Base-by-base conservation (phyloP, 2,329 filamentous ascomycete species). In the Penicillium griseofulvum region DNA sequence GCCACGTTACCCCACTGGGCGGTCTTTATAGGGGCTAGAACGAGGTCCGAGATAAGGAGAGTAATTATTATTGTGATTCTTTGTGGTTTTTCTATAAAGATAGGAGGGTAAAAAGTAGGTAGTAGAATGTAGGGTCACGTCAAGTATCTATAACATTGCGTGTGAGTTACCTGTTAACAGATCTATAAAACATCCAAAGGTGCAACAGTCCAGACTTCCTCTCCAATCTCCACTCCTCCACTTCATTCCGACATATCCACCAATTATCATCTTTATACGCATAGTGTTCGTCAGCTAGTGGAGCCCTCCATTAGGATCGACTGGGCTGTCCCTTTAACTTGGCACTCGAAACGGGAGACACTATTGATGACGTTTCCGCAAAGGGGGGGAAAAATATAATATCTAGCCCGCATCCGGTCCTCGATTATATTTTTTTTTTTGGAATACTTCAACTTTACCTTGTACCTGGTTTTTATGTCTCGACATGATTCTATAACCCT, bases 201-300 rank as follows among this genome's bases (percentile, higher is more conserved):
- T 51, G 47, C 47, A 19, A 54, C 52, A 45, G 52, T 51, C 52
- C 52, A 54, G 52, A 54, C 47, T 51, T 41, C n/a, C n/a, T 16
- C 7, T 44, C 52, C 52, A 54, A 54, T 54, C 52, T 54, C 52
- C 52, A 54, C 52, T 31, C n/a, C 34, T 45, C 52, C 39, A 50
- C 47, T 28, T 28, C 41, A 39, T 51, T 51, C 47, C 47, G 39
- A 33, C 12, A 29, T 29, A 1, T 38, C 46, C 52, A 17, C 63
- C 60, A 64, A 60, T 65, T 4, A 49, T 26, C 11, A 3, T 14
- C 26, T 6, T 6, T 24, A 33, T 2, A 24, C 26, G 22, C 37
- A 44, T 10, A 53, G 57, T 48, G 62, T 57, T 65, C 63, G 63
- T 65, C 63, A 65, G 63, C 63, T 56, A 62, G 63, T 63, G 63